phyloP scores from a whole-genome alignment of 192 early-diverging fungal genomes.

The Blastocladiella britannica region DNA sequence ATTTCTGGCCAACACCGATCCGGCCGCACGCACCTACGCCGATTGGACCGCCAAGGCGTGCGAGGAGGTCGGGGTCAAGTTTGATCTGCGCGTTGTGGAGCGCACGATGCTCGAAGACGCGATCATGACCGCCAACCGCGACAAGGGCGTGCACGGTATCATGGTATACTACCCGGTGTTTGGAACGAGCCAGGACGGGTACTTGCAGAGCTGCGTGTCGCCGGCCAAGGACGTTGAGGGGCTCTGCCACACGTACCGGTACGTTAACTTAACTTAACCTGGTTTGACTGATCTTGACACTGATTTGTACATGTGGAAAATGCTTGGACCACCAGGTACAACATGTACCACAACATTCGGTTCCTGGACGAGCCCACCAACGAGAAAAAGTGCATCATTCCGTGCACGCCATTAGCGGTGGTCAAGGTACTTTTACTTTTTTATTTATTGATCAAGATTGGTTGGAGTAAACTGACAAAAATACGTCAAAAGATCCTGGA shows the following conservation, averaged over 20 bases:
- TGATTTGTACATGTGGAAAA: no score
- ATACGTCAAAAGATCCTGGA: constrained; percentile 47
- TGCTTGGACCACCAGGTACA: no score
- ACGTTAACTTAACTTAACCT: no score
- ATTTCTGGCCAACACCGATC: constrained; percentile 89
- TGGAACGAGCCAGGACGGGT: constrained; percentile 79
- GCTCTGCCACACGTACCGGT: constrained; percentile 77
- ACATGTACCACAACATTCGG: constrained; percentile 91
- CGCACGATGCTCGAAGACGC: constrained; percentile 65
- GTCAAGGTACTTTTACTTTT: constrained; percentile 46
- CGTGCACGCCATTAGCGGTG: constrained; percentile 92
- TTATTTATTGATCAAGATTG: background rate
- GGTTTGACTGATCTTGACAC: no score
- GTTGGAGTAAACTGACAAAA: no score
- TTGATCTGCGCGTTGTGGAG: constrained; percentile 67
- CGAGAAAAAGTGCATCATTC: constrained; percentile 85
- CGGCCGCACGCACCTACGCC: constrained; percentile 77
- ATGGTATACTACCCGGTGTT: constrained; percentile 99
- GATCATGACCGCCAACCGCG: constrained; percentile 75
- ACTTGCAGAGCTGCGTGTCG: constrained; percentile 78
- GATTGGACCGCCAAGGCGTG: constrained; percentile 90
- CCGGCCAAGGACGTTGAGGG: constrained; percentile 90
- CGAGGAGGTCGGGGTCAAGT: constrained; percentile 66
- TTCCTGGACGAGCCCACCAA: constrained; percentile 53
- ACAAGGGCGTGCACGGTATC: constrained; percentile 72